Evolutionary conservation across 2,329 filamentous ascomycete genomes (phyloP).

Genomic region (Botrytis galanthina): DNA sequence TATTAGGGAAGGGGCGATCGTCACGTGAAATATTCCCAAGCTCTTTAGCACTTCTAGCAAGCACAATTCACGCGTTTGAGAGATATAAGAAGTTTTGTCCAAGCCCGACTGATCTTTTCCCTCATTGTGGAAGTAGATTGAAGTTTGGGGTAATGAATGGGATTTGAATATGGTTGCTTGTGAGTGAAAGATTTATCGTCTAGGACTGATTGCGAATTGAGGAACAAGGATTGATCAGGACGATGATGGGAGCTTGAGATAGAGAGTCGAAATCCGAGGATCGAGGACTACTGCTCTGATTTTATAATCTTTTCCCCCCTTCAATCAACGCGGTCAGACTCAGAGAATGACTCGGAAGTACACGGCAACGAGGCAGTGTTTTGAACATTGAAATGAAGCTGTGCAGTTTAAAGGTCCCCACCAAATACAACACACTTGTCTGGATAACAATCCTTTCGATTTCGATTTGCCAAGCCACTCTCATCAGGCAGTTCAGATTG

Average conservation of each 20-base stretch:
- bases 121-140: not conserved
- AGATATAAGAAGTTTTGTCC: slow-evolving; percentile 19
- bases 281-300: not conserved
- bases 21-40: not conserved
- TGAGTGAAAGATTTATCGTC: not conserved
- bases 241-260: not conserved
- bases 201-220: not conserved
- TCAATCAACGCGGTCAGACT: not conserved
- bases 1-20: not conserved
- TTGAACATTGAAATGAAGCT: not conserved
- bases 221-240: not conserved
- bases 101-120: slow-evolving; percentile 10
- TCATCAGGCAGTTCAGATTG: not conserved
- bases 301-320: not conserved
- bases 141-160: not conserved
- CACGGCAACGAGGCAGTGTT: not conserved
- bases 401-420: not conserved
- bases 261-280: not conserved
- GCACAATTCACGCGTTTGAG: slow-evolving; percentile 19
- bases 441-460: not conserved
- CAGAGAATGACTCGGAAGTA: not conserved
- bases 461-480: not conserved
- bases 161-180: not conserved
- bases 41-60: slow-evolving; percentile 5
- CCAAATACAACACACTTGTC: not conserved